Conservation (phyloP, 306 rosid species). For the Astragalus membranaceus region DNA sequence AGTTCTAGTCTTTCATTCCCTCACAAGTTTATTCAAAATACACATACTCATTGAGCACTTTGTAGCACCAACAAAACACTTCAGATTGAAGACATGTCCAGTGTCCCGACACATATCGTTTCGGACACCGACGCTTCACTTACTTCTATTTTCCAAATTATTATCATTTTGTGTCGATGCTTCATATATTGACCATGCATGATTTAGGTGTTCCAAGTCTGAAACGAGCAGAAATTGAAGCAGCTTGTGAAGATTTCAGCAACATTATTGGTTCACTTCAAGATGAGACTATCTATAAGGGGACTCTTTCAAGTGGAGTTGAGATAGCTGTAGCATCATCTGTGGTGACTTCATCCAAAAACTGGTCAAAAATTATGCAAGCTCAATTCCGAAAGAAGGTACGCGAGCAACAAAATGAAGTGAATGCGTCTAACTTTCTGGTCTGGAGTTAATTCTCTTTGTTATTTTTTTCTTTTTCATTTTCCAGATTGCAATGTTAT, state of each 20-base stretch:
- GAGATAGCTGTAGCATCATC: slow-evolving; percentile 80
- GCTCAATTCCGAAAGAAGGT: slow-evolving; percentile 73
- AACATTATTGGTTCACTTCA: slow-evolving; percentile 62
- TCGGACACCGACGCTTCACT: no score
- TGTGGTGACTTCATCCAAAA: slow-evolving; percentile 38
- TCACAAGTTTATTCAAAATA: background rate
- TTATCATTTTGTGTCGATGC: no score
- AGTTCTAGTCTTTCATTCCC: background rate
- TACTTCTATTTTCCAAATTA: no score
- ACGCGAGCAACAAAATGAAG: slow-evolving; percentile 5
- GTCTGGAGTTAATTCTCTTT: slow-evolving; percentile 4
- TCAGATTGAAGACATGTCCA: background rate
- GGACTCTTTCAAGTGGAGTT: slow-evolving; percentile 90
- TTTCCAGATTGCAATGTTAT: slow-evolving; percentile 60
- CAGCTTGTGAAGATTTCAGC: slow-evolving; percentile 96
- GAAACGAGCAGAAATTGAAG: slow-evolving; percentile 57
- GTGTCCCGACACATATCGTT: no score
- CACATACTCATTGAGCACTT: background rate
- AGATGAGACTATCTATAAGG: slow-evolving; percentile 71
- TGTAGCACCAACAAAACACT: background rate
- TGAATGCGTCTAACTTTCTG: background rate
- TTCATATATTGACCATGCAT: background rate
- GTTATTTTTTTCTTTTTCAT: background rate
- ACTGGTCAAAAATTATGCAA: slow-evolving; percentile 70
- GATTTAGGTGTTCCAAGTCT: slow-evolving; percentile 86